Base-by-base conservation (phyloP, 2,329 filamentous ascomycete species). In the Pseudohalonectria lignicola region DNA sequence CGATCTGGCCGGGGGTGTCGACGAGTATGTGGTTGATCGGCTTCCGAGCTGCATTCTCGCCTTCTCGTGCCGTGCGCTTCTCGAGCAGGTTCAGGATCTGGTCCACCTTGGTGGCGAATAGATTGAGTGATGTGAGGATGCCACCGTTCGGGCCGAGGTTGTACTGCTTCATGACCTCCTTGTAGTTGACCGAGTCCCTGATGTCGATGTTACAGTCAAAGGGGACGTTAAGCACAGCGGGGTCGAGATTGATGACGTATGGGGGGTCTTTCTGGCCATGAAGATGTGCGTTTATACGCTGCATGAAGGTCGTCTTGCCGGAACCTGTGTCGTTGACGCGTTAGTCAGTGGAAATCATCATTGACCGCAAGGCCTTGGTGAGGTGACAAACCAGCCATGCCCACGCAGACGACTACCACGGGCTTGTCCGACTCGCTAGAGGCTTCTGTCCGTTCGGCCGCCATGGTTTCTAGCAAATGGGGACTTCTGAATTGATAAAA, bases 281-380 rank as follows among this genome's bases (percentile, higher is more conserved):
- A 4, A 98, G 79, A 56, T 98, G 75, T 1, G 90, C 82, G 59
- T 95, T 95, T 53, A 98, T 92, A 53, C 92, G 79, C 58, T 96
- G 90, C 90, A 98, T 96, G 56, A 98, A 98, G 0, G 93, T 98
- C n/a, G 92, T 98, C 69, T 98, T 98, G 53, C 92, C 92, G 13
- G 87, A 94, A 51, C 92, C 82, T 84, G 48, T 34, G 2, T 15
- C 13, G n/a, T n/a, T n/a, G n/a, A n/a, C n/a, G n/a, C n/a, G n/a
- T n/a, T n/a, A n/a, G n/a, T n/a, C n/a, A n/a, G n/a, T n/a, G n/a
- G n/a, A n/a, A n/a, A n/a, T n/a, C n/a, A n/a, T n/a, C n/a, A n/a
- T n/a, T n/a, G n/a, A n/a, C n/a, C n/a, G n/a, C n/a, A n/a, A n/a
- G n/a, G n/a, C n/a, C n/a, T n/a, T n/a, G n/a, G 10, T 12, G 17